Base-by-base conservation (phyloP, 495 filamentous ascomycete species). In the Chaetomium fimeti region DNA sequence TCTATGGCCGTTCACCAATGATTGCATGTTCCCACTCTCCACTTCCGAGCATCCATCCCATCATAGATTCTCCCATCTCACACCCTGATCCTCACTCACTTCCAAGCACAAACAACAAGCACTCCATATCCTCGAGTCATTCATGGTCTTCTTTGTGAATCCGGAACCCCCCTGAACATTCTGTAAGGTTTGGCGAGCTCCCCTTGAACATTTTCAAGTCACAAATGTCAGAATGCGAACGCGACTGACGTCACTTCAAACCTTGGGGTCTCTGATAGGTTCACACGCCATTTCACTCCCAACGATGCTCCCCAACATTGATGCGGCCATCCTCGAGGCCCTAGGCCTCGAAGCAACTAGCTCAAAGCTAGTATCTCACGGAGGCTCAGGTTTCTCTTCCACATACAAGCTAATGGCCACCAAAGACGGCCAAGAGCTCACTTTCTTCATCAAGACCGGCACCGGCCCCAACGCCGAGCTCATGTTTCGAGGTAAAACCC, bases 391-490 rank as follows among this genome's bases (percentile, higher is more conserved):
- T 27, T 94, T 93, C 76, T 82, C 89, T 18, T 88, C 82, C 25
- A 93, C 91, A 25, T 85, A 83, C 65, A 87, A 87, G 61, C 82
- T 97, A 28, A 49, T 60, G 18, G 84, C 77, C 43, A 83, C 76
- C 36, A 73, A 71, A 38, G 66, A 83, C 42, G 84, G 85, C 47
- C 76, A 81, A 67, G 78, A 85, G 42, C 83, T 84, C 36, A 77
- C 78, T 15, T 93, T 85, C 76, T 97, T 97, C 71, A 80, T 96
- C 72, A 96, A 97, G 75, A 93, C 85, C 0, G 89, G 86, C 2
- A 76, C 78, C 12, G 88, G 88, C 3, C 65, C 77, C 38, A 81
- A 86, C 15, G 85, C 90, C 24, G 82, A 84, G 61, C 72, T 87
- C 43, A 96, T 96, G 91, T 96, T 97, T 72, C 79, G 78, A 66